Evolutionary conservation across 1,284 basidiomycete species (phyloP), one percentile per base, ranked within the genome.

Genomic region (Malassezia japonica): DNA sequence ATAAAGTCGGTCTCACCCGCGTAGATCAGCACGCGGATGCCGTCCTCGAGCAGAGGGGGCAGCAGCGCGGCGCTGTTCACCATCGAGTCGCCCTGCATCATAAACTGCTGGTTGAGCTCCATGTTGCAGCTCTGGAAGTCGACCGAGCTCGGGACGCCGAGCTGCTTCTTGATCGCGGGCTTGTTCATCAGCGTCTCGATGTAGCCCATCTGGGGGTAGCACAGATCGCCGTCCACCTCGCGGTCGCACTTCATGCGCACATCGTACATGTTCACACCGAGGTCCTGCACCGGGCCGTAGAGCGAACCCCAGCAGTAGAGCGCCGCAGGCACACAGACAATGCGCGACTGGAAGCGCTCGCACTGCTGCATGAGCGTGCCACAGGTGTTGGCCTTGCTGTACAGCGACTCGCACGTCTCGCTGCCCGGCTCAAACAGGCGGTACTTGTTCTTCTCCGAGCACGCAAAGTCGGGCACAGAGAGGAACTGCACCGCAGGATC

Each of bases 1-100:
- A 74, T 83, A 76, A 84, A 82, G 74, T 90, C 88, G 78, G 84
- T 82, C 64, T 85, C 83, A 21, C 86, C 87, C 48, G 86, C 85
- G 65, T 89, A 90, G 31, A 88, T 82, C 33, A 90, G 75, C 29
- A 91, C 75, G 49, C 85, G 77, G 43, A 90, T 77, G 35, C 85
- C 85, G 53, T 81, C 80, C 49, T 85, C 79, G 47, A 91, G 77
- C 7, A 92, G 76, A 37, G 82, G 80, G 13, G 85, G 82, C 10
- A 92, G 77, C 6, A 90, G 77, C 16, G 75, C 74, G 6, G 85
- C 84, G 37, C 82, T 81, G 74, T 89, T 83, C 72, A 83, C 84
- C 79, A 83, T 82, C 12, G 80, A 81, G 65, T 89, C 86, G 21
- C 86, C 86, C 60, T 84, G 82, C 60, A 80, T 73, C 56, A 81